phyloP scores from a whole-genome alignment of 345 rosid species.

The Odontarrhena argentea region DNA sequence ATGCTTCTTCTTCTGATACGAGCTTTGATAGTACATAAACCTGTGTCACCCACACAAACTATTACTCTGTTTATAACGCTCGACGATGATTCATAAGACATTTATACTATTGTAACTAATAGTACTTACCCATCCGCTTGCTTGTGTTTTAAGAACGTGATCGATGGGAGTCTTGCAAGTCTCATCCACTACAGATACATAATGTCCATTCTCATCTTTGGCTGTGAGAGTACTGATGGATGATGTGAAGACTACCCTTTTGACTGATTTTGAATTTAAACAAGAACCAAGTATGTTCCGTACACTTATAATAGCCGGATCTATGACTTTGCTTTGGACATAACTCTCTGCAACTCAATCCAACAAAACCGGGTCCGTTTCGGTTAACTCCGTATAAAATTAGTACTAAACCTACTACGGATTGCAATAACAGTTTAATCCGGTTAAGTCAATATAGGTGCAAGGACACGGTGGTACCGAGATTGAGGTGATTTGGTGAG shows the following conservation, averaged over 20 bases:
- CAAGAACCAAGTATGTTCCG: slow-evolving; percentile 75
- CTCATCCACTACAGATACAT: slow-evolving; percentile 71
- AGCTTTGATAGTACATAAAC: slow-evolving; percentile 74
- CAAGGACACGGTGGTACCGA: slow-evolving; percentile 38
- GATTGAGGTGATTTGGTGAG: slow-evolving; percentile 34
- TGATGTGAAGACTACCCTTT: slow-evolving; percentile 81
- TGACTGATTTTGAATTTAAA: slow-evolving; percentile 61
- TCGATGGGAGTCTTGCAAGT: slow-evolving; percentile 60
- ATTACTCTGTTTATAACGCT: slow-evolving; percentile 1
- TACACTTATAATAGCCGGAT: slow-evolving; percentile 68
- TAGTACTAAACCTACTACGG: background rate
- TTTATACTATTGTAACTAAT: background rate
- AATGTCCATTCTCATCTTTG: slow-evolving; percentile 53
- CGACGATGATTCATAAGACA: background rate
- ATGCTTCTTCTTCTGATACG: slow-evolving; percentile 77
- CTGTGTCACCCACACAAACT: slow-evolving; percentile 41
- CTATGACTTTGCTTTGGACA: slow-evolving; percentile 56
- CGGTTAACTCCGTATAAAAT: background rate
- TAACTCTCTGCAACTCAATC: slow-evolving; percentile 47
- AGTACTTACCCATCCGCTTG: slow-evolving; percentile 77
- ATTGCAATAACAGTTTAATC: background rate
- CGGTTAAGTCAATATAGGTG: background rate
- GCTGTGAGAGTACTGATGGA: slow-evolving; percentile 84
- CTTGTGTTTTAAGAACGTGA: slow-evolving; percentile 57
- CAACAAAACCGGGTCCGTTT: slow-evolving; percentile 13